Conservation (phyloP, 345 rosid genomes). For the Bruguiera sexangula region DNA sequence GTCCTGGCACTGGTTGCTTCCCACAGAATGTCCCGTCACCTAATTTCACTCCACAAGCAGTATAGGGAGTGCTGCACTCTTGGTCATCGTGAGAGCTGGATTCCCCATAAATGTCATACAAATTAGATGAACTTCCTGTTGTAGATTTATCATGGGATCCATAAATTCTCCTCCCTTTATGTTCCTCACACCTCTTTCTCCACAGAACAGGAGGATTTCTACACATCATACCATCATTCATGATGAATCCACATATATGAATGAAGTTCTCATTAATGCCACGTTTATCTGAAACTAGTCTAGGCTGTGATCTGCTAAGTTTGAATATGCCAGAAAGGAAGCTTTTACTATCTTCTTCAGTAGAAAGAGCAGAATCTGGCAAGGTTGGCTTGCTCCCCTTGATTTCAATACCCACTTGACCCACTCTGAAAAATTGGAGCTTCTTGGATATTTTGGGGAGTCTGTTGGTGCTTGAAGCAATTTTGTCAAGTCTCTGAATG, state of each 20-base stretch:
- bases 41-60: conserved; percentile 47
- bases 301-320: conserved; percentile 51
- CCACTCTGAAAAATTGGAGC: conserved; percentile 36
- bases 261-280: conserved; percentile 14
- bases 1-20: conserved; percentile 48
- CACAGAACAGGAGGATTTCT: conserved; percentile 45
- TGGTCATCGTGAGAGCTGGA: conserved; percentile 10
- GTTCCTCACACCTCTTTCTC: conserved; percentile 66
- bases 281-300: conserved; percentile 34
- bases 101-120: not conserved
- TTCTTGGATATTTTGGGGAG: conserved; percentile 31
- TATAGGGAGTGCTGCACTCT: not conserved
- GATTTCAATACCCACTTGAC: conserved; percentile 60
- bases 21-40: conserved; percentile 46
- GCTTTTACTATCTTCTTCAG: conserved; percentile 33
- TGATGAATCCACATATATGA: conserved; percentile 50
- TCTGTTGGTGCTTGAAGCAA: conserved; percentile 29
- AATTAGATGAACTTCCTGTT: conserved; percentile 7
- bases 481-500: conserved; percentile 45
- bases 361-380: conserved; percentile 16
- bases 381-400: conserved; percentile 38
- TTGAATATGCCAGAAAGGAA: conserved; percentile 43
- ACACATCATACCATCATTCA: conserved; percentile 48
- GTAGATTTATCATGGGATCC: conserved; percentile 13
- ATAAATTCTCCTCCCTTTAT: conserved; percentile 54